These are phyloP conservation scores for Nakazawaea laoshanensis DNA, from an alignment of 805 yeast genomes.

Conservation along the genomic window DNA sequence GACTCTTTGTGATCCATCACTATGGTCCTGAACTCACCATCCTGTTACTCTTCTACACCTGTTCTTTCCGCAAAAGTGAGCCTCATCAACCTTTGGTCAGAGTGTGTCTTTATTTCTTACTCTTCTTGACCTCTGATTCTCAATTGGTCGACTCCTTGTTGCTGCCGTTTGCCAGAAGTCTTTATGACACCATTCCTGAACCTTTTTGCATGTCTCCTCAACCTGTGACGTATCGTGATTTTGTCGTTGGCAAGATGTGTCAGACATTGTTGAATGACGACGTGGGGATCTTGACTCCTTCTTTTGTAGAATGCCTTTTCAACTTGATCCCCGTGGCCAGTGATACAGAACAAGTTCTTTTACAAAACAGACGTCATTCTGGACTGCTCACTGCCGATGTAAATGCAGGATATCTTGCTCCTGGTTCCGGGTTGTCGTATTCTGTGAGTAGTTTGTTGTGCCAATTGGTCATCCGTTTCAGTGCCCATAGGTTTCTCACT, in stretches of 20 bases:
- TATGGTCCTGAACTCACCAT: slow-evolving; percentile 47
- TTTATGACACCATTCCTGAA: slow-evolving; percentile 43
- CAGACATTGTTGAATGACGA: slow-evolving; percentile 28
- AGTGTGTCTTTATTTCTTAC: slow-evolving; percentile 40
- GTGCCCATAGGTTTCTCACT: slow-evolving; percentile 25
- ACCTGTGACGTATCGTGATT: slow-evolving; percentile 55
- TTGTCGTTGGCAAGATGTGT: slow-evolving; percentile 45
- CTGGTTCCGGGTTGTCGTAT: slow-evolving; percentile 38
- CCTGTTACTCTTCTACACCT: slow-evolving; percentile 47
- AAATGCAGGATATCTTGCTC: slow-evolving; percentile 14
- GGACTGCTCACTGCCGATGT: slow-evolving; percentile 8
- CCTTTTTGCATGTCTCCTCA: slow-evolving; percentile 30
- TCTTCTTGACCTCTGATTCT: slow-evolving; percentile 35
- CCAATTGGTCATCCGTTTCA: slow-evolving; percentile 31
- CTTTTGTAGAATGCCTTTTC: slow-evolving; percentile 51
- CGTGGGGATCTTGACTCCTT: slow-evolving; percentile 29
- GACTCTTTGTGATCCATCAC: slow-evolving; percentile 32
- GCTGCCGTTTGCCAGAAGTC: slow-evolving; percentile 31
- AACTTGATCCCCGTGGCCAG: slow-evolving; percentile 42
- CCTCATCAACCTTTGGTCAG: slow-evolving; percentile 35
- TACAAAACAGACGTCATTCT: slow-evolving; percentile 10
- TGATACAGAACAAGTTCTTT: neutral
- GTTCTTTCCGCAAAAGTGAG: slow-evolving; percentile 33
- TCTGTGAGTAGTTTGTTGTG: slow-evolving; percentile 37
- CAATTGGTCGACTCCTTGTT: slow-evolving; percentile 30